Conservation (phyloP, 2,329 filamentous ascomycete species). For the Aspergillus luchuensis region DNA sequence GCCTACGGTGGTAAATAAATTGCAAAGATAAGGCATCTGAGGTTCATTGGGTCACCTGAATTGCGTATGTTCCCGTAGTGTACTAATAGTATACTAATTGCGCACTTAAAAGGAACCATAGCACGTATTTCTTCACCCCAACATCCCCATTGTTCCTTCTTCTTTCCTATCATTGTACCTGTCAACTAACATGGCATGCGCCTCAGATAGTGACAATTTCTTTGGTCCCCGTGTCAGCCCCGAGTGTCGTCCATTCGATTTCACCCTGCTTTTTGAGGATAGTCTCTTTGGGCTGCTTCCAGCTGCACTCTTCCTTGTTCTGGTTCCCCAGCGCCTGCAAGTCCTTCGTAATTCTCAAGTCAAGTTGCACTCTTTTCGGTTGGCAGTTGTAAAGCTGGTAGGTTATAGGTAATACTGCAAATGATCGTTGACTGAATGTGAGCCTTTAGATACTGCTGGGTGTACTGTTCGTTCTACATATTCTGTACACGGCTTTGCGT, state of each 20-base stretch:
- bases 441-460: background rate
- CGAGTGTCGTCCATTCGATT: constrained; percentile 31
- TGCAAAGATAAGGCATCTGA: no score
- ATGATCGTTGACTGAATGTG: background rate
- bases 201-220: background rate
- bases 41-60: background rate
- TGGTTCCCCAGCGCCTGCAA: constrained; percentile 20
- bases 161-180: background rate
- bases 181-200: background rate
- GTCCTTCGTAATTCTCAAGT: constrained; percentile 16
- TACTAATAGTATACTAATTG: background rate
- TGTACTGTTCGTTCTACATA: background rate
- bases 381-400: background rate
- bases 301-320: constrained; percentile 23
- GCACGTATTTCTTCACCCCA: background rate
- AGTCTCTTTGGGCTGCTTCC: constrained; percentile 28
- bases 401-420: background rate
- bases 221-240: background rate
- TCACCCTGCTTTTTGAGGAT: constrained; percentile 37
- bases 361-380: background rate
- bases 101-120: background rate
- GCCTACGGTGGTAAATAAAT: no score
- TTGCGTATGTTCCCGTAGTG: background rate
- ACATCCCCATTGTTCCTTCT: background rate
- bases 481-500: background rate